Conservation (phyloP, 2,329 filamentous ascomycete genomes). For the Xylaria sp. region DNA sequence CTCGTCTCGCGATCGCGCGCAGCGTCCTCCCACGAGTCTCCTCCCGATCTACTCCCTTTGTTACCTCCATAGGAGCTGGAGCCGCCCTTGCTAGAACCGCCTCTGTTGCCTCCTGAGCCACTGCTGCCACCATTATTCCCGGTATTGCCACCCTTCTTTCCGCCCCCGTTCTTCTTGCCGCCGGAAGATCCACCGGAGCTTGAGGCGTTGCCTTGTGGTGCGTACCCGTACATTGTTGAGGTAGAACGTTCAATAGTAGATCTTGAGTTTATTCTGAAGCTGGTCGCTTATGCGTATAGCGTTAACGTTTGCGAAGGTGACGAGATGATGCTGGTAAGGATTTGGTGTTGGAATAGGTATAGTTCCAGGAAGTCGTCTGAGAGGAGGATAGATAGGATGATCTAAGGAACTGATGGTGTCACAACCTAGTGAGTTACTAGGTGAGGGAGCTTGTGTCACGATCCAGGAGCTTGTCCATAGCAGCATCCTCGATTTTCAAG, state of each 20-base stretch:
- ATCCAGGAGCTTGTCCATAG: not conserved
- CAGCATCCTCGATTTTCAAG: not conserved
- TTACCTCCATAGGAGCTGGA: slow-evolving; percentile 9
- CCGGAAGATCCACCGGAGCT: slow-evolving; percentile 18
- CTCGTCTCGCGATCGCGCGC: slow-evolving; percentile 30
- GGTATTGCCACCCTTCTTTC: slow-evolving; percentile 14
- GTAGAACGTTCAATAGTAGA: not conserved
- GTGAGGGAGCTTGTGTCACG: not conserved
- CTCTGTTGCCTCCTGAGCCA: not conserved
- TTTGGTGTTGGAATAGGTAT: not conserved
- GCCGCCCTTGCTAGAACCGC: slow-evolving; percentile 6
- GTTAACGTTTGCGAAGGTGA: not conserved
- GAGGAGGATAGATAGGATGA: not conserved
- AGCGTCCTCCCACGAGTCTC: slow-evolving; percentile 33
- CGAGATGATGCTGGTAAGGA: not conserved
- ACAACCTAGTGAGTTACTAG: not conserved
- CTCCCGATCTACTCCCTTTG: slow-evolving; percentile 15
- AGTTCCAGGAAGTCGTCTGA: not conserved
- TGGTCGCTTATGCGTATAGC: not conserved
- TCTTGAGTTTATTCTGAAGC: not conserved
- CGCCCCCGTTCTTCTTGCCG: slow-evolving; percentile 15
- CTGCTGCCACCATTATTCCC: slow-evolving; percentile 3
- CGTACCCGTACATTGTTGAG: slow-evolving; percentile 11
- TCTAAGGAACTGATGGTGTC: not conserved
- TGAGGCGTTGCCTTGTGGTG: slow-evolving; percentile 21